Percentiles rank a stretch among this genome's conserved stretches.
Conservation (phyloP, 2,329 filamentous ascomycete species). For the Xylaria sp. region DNA sequence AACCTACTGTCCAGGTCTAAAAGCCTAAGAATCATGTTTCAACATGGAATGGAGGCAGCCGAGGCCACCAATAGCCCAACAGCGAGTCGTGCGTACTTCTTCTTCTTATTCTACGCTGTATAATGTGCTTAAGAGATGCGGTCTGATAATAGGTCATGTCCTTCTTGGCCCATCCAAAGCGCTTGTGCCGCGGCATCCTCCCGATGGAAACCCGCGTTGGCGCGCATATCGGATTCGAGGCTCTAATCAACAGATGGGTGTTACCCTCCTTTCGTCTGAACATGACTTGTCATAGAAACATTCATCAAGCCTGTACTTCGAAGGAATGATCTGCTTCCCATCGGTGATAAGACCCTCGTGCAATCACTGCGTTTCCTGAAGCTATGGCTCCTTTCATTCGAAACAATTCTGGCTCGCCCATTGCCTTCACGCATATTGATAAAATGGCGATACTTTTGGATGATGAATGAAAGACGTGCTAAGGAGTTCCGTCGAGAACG, state of each 20-base stretch:
- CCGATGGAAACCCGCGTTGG: conserved; percentile 34
- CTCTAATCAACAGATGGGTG: conserved; percentile 5
- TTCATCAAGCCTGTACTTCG: background rate
- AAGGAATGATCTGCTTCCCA: background rate
- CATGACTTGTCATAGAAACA: background rate
- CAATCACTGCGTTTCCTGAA: too few species aligned
- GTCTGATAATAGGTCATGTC: conserved; percentile 4
- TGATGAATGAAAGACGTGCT: background rate
- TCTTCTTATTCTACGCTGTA: background rate
- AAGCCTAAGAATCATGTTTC: background rate
- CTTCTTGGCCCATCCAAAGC: background rate
- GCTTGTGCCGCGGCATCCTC: conserved; percentile 25
- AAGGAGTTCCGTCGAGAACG: background rate
- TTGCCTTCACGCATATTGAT: background rate
- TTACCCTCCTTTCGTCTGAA: conserved; percentile 1
- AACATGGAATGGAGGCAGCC: background rate
- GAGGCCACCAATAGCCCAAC: background rate
- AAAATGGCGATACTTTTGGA: background rate
- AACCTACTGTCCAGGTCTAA: background rate
- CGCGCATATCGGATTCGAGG: conserved; percentile 8
- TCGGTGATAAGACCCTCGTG: background rate
- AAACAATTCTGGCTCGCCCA: background rate
- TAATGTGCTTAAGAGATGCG: background rate
- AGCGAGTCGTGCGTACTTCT: background rate
- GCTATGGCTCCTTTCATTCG: background rate